phyloP scores from a whole-genome alignment of 225 moss, liverwort and hornwort species.

The Sphagnum tenellum region DNA sequence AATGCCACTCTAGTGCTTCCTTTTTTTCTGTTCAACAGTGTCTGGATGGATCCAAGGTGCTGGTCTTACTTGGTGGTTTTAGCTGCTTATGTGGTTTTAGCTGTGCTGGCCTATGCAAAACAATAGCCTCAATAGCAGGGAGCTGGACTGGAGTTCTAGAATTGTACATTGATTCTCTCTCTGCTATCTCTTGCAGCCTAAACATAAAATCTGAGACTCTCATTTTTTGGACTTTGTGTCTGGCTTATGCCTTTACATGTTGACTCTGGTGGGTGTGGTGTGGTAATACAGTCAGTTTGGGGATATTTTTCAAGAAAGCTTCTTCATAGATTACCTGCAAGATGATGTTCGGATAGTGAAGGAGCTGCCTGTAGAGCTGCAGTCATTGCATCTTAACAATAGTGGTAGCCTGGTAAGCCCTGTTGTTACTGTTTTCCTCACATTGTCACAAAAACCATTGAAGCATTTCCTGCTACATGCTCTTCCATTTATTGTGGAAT shows the following conservation, averaged over 20 bases:
- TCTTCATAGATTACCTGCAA: conserved; percentile 60
- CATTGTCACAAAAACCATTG: too few species aligned
- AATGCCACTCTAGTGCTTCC: conserved; percentile 91
- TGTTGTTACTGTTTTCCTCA: background rate
- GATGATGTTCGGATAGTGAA: conserved; percentile 68
- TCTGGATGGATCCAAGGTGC: conserved; percentile 88
- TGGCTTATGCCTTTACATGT: too few species aligned
- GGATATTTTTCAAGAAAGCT: conserved; percentile 70
- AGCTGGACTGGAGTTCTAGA: too few species aligned
- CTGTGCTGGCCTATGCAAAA: too few species aligned
- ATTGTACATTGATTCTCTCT: too few species aligned
- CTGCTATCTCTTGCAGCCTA: too few species aligned
- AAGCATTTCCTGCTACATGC: too few species aligned
- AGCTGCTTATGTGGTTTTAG: too few species aligned
- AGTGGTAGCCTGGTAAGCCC: conserved; percentile 72
- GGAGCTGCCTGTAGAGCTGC: conserved; percentile 65
- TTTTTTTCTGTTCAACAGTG: conserved; percentile 70
- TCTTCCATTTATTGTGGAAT: background rate
- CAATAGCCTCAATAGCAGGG: too few species aligned
- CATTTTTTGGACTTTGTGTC: too few species aligned
- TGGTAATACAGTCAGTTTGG: conserved; percentile 73
- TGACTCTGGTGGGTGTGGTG: background rate
- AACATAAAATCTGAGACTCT: too few species aligned
- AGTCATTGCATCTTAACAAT: conserved; percentile 58
- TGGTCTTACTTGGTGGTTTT: background rate